phyloP scores from a whole-genome alignment of 352 stramenopile species.

The Thalassiosira mediterranea region DNA sequence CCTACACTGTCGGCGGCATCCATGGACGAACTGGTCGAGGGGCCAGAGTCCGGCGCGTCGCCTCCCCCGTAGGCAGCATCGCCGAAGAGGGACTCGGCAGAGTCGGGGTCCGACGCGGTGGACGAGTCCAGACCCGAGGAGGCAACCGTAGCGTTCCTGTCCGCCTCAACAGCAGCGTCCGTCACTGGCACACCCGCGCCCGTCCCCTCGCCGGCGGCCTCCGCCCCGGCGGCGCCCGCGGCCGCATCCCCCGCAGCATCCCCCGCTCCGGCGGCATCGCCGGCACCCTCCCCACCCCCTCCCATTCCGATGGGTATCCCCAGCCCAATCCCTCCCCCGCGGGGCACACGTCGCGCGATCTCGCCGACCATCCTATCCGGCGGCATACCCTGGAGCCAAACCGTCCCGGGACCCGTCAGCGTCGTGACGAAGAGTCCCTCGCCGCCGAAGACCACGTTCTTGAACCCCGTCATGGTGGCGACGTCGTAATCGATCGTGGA shows the following conservation, averaged over 20 bases:
- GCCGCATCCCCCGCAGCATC: slow-evolving; percentile 48
- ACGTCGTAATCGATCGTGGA: slow-evolving; percentile 84
- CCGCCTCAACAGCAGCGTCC: slow-evolving; percentile 59
- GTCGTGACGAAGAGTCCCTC: slow-evolving; percentile 95
- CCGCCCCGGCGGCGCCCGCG: slow-evolving; percentile 44
- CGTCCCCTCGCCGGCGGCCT: slow-evolving; percentile 23
- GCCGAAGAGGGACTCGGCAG: slow-evolving; percentile 65
- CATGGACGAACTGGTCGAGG: background rate
- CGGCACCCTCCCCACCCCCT: slow-evolving; percentile 55
- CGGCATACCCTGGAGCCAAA: slow-evolving; percentile 92
- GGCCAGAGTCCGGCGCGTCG: background rate
- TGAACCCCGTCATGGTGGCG: slow-evolving; percentile 86
- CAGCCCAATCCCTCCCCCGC: slow-evolving; percentile 84
- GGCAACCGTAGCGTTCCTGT: slow-evolving; percentile 72
- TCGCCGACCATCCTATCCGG: slow-evolving; percentile 91
- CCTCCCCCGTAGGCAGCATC: slow-evolving; percentile 55
- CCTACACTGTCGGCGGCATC: slow-evolving; percentile 3
- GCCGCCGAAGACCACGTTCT: slow-evolving; percentile 94
- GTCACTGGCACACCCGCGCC: slow-evolving; percentile 31
- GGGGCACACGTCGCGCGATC: slow-evolving; percentile 89
- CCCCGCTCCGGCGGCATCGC: slow-evolving; percentile 49
- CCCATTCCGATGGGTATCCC: slow-evolving; percentile 88
- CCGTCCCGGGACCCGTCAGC: slow-evolving; percentile 90
- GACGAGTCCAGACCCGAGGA: slow-evolving; percentile 52
- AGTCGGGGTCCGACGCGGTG: slow-evolving; percentile 48